These are phyloP conservation scores for Termitomyces sp. DNA, from an alignment of 768 basidiomycete species.

Conservation along the genomic window DNA sequence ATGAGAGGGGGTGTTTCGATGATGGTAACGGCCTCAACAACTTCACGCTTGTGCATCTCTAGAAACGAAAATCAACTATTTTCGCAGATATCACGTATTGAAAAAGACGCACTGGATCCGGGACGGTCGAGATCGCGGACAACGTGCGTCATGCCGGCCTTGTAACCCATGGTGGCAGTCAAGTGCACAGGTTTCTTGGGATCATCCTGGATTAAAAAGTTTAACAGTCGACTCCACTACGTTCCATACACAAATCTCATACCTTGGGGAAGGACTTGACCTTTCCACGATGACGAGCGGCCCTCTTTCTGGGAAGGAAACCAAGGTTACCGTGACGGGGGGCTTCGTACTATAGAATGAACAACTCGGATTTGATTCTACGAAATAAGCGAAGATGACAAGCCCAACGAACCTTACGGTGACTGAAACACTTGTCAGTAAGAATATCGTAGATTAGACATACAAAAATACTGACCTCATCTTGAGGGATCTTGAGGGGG, in stretches of 20 bases:
- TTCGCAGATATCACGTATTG: neutral
- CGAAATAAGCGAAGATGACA: neutral
- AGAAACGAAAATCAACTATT: neutral
- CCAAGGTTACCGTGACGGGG: constrained; percentile 98
- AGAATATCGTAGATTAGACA: constrained; percentile 8
- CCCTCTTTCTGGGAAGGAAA: constrained; percentile 94
- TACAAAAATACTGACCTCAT: constrained; percentile 50
- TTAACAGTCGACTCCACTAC: neutral
- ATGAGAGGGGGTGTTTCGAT: constrained; percentile 97
- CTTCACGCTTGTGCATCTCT: constrained; percentile 99
- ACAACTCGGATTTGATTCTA: neutral
- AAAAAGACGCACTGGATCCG: constrained; percentile 86
- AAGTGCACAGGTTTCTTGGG: constrained; percentile 98
- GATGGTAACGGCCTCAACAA: constrained; percentile 95
- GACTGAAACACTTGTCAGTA: constrained; percentile 38
- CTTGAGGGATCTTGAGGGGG: constrained; percentile 43
- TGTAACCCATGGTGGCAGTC: constrained; percentile 98
- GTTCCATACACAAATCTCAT: constrained; percentile 16
- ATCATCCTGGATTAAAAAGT: constrained; percentile 69
- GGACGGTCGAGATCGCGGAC: constrained; percentile 99
- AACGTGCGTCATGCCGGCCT: constrained; percentile 99
- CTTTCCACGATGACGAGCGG: constrained; percentile 96
- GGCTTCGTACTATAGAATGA: constrained; percentile 77
- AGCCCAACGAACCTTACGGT: constrained; percentile 68
- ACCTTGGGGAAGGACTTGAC: constrained; percentile 99